Evolutionary conservation across 2,329 filamentous ascomycete species (phyloP).

Genomic region (Fonsecaea monophora): DNA sequence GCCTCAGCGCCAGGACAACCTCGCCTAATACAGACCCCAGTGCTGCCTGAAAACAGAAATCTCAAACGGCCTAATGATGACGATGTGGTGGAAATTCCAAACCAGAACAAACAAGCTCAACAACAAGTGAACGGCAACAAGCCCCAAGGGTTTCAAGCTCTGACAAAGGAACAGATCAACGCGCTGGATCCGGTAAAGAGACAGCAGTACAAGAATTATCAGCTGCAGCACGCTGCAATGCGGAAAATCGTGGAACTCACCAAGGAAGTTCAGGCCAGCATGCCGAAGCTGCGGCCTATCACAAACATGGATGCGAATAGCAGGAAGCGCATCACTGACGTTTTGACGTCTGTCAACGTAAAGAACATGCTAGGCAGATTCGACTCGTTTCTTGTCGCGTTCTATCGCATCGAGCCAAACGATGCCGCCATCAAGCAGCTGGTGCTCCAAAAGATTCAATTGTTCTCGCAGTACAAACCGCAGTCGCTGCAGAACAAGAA

Average conservation of each 20-base stretch:
- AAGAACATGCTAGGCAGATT: conserved; percentile 53
- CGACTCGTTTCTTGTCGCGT: conserved; percentile 51
- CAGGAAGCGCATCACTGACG: conserved; percentile 36
- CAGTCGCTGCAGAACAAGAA: conserved; percentile 46
- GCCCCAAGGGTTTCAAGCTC: conserved; percentile 11
- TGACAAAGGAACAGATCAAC: conserved; percentile 40
- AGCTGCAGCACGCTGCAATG: conserved; percentile 43
- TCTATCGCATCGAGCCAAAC: conserved; percentile 49
- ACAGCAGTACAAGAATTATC: conserved; percentile 44
- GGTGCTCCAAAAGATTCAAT: conserved; percentile 48
- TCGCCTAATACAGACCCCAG: conserved; percentile 23
- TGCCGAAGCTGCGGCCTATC: conserved; percentile 45
- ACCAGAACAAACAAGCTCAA: conserved; percentile 23
- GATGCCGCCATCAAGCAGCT: conserved; percentile 43
- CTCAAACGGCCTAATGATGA: conserved; percentile 54
- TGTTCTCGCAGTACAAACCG: conserved; percentile 55
- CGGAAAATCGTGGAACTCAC: conserved; percentile 50
- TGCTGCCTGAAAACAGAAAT: conserved; percentile 50
- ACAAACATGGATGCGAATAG: conserved; percentile 45
- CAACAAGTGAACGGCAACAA: conserved; percentile 21
- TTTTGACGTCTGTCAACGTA: conserved; percentile 48
- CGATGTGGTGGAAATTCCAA: conserved; percentile 50
- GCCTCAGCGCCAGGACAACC: conserved; percentile 27
- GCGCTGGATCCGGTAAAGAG: conserved; percentile 53
- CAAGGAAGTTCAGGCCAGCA: conserved; percentile 48